Base-by-base conservation (phyloP, 148 eudicot genomes). In the Amaranthus hypochondriacus region DNA sequence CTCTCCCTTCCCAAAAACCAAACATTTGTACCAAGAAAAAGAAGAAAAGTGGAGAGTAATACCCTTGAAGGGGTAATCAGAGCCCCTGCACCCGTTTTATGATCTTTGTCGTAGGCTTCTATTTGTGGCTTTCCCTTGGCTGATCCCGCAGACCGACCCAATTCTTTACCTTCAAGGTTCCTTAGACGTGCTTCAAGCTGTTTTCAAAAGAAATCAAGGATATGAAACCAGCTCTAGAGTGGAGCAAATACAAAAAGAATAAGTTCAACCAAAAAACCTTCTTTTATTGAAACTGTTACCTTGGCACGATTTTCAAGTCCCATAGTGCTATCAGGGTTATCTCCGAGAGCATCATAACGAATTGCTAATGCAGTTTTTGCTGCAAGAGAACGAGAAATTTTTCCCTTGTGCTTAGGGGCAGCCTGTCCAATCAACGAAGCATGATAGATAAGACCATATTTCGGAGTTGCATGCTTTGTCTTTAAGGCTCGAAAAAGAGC, bases 351-450 rank as follows among this genome's bases (percentile, higher is more conserved):
- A 83, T 94, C 98, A 80, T 74, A 91, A 56, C 97, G 88, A 74
- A 94, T 87, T 51, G 98, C 98, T 73, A 94, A 60, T 62, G 97
- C 92, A 70, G 96, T 68, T 81, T 94, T 94, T 2, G 97, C 89
- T 70, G 98, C 98, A 60, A 94, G 96, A 14, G 98, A 94, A 14
- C 98, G 88, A 51, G 98, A 88, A 51, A 94, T 86, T 69, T 94
- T 94, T 2, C 98, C 98, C 81, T 94, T 94, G 75, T 88, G 86
- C 77, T 94, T 94, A 3, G 98, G 96, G 72, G 98, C 93, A 3
- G 98, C 98, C 82, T 94, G 97, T 42, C 98, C 98, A 84, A 94
- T 87, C 57, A 94, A 73, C 68, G 97, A 91, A 42, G 97, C 98
- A 81, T 94, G 98, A 69, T 91, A 94, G 6, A 94, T 91, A 72